phyloP scores from a whole-genome alignment of 345 rosid genomes.

The Sisymbrium altissimum region DNA sequence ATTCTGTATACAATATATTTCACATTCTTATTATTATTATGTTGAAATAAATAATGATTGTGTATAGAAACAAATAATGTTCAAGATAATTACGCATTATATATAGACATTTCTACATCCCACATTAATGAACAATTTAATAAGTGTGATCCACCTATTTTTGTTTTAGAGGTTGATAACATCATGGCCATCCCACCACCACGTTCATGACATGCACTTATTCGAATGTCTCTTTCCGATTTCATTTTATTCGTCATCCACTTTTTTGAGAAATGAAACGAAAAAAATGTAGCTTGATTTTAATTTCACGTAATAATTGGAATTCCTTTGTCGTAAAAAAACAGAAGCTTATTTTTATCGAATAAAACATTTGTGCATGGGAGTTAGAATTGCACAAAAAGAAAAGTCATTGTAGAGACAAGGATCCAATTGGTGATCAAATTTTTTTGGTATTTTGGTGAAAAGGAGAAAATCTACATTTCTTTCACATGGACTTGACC shows the following conservation, averaged over 20 bases:
- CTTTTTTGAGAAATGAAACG: background rate
- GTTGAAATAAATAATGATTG: too few species aligned
- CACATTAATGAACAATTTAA: conserved; percentile 12
- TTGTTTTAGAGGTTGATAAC: conserved; percentile 9
- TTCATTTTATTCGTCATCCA: background rate
- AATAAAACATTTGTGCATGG: too few species aligned
- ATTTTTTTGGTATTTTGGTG: too few species aligned
- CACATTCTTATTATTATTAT: too few species aligned
- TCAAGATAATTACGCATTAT: background rate
- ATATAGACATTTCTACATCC: background rate
- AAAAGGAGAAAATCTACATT: too few species aligned
- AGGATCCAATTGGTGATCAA: too few species aligned
- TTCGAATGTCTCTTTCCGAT: background rate
- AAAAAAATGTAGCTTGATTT: background rate
- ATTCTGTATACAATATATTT: background rate
- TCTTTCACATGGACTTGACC: background rate
- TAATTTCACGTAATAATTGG: background rate
- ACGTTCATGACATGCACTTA: conserved; percentile 6
- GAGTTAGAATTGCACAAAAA: too few species aligned
- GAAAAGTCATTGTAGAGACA: too few species aligned
- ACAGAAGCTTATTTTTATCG: background rate
- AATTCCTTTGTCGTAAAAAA: background rate
- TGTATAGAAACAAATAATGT: too few species aligned
- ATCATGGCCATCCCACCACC: conserved; percentile 11
- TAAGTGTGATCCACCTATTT: conserved; percentile 26